Evolutionary conservation across 805 yeast species (phyloP).

Genomic region (Metschnikowia lochheadii): DNA sequence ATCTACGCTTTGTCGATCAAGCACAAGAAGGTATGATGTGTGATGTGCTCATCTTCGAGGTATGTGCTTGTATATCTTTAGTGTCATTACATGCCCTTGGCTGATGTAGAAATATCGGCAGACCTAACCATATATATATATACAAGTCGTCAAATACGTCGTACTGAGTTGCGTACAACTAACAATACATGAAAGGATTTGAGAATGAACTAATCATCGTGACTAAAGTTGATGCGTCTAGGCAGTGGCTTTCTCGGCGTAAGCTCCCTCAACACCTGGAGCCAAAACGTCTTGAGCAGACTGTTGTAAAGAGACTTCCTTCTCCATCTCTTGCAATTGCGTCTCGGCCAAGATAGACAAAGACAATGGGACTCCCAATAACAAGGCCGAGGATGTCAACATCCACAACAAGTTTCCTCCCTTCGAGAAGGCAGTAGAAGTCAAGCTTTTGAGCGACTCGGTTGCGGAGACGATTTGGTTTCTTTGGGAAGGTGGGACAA

Average conservation of each 20-base stretch:
- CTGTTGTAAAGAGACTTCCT: constrained; percentile 79
- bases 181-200: constrained; percentile 1
- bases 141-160: constrained; percentile 21
- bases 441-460: constrained; percentile 20
- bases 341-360: constrained; percentile 88
- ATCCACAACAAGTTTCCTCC: constrained; percentile 84
- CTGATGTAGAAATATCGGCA: not conserved
- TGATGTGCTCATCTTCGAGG: not conserved
- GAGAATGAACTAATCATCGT: constrained; percentile 1
- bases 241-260: constrained; percentile 29
- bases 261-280: constrained; percentile 55
- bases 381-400: constrained; percentile 72
- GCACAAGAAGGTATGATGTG: constrained; percentile 51
- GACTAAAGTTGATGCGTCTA: constrained; percentile 5
- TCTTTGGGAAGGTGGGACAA: constrained; percentile 86
- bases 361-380: constrained; percentile 90
- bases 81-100: not conserved
- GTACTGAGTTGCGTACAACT: constrained; percentile 2
- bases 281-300: constrained; percentile 72
- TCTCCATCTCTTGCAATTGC: constrained; percentile 91
- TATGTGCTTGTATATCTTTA: not conserved
- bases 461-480: constrained; percentile 36
- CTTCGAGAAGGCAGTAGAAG: constrained; percentile 47
- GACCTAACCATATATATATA: constrained; percentile 17
- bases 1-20: constrained; percentile 83